Base-by-base conservation (phyloP, 2,329 filamentous ascomycete genomes). In the Lecanosticta acicola region DNA sequence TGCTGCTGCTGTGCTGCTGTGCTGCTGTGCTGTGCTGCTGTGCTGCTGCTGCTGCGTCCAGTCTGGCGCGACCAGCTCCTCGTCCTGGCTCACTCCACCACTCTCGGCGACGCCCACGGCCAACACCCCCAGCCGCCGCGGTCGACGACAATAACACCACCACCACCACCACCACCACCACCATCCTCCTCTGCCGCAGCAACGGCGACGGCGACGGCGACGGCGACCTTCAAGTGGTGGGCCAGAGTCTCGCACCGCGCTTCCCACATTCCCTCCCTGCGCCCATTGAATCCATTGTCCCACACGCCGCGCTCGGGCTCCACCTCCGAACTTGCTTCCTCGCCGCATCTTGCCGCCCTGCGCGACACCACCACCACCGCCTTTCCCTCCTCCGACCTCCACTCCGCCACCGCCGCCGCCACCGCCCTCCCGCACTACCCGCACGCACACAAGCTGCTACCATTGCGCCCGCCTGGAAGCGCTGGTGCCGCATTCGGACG, bases 161-260 rank as follows among this genome's bases (percentile, higher is more conserved):
- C n/a, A n/a, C n/a, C n/a, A n/a, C n/a, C n/a, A n/a, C n/a, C n/a
- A n/a, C n/a, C n/a, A n/a, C n/a, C n/a, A n/a, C n/a, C n/a, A n/a
- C n/a, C n/a, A n/a, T n/a, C n/a, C n/a, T n/a, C n/a, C n/a, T n/a
- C n/a, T n/a, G n/a, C n/a, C n/a, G n/a, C n/a, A n/a, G n/a, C n/a
- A n/a, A n/a, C n/a, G n/a, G n/a, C n/a, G n/a, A n/a, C n/a, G n/a
- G n/a, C n/a, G n/a, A n/a, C n/a, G n/a, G n/a, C n/a, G n/a, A n/a
- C n/a, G n/a, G n/a, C n/a, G n/a, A n/a, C n/a, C n/a, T n/a, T 5
- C 24, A 29, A 11, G 33, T 52, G 49, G 51, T 39, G 48, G 39
- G 50, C 54, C 10, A 48, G 59, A 38, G 61, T 64, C 5, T 56
- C 56, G 10, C 57, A 62, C 34, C 55, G 61, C 36, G 56, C 59